Evolutionary conservation across 2,329 filamentous ascomycete species (phyloP), one percentile per base, ranked within the genome.

Genomic region (Monosporascus sp.): DNA sequence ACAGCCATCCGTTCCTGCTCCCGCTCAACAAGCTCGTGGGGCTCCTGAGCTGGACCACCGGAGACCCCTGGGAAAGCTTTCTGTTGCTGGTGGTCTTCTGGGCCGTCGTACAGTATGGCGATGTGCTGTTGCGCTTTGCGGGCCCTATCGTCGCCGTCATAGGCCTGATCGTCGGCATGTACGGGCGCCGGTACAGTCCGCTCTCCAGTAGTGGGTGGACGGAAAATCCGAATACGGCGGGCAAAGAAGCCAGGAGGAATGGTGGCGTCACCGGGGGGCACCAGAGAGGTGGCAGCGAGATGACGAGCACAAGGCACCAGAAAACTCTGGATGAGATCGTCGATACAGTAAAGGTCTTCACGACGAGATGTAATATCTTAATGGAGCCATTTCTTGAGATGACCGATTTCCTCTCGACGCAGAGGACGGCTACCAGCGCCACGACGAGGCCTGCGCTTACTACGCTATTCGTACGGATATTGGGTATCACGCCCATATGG

Each of bases 301-400:
- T 73, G 17, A 83, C 80, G 7, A 85, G 81, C 56, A 87, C 86
- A 43, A 86, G 87, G 55, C 90, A 94, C 64, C 90, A 96, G 65
- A 97, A 97, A 76, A 97, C 91, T 49, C 73, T 99, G 50, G 94
- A 99, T 69, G 94, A 99, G 73, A 99, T 99, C 56, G 89, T 99
- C 53, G 92, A 97, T 63, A 96, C 90, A 0, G 75, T 99, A 45
- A 91, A 91, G 69, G 85, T 91, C 60, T 90, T 99, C 62, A 97
- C 93, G 0, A 88, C 87, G 5, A 83, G 94, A 48, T 97, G 94
- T 72, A 96, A 97, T 69, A 87, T 96, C 50, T 76, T 99, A 19
- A 80, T 97, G 50, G 92, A 97, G 64, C 94, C 94, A 3, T 81
- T 97, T 52, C 78, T 96, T 45, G 85, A 89, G 59, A 79, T 97